Evolutionary conservation across 169 alveolate genomes (phyloP), one percentile per base, ranked within the genome.

Genomic region (Plasmodium blacklocki): DNA sequence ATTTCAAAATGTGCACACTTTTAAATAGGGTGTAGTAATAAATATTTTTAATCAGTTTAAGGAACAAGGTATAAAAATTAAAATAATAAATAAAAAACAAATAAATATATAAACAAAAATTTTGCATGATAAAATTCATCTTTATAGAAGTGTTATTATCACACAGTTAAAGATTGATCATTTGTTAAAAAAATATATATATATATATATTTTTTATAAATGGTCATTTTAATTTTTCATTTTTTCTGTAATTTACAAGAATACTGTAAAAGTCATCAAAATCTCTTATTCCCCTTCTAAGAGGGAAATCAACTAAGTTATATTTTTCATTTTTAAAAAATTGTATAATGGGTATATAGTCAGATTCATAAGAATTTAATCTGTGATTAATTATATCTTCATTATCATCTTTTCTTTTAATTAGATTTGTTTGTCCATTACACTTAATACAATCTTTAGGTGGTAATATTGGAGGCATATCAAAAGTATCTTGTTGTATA

Each of bases 401-500:
- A 52, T 19, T 66, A n/a, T 78, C 89, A 49, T 78, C 89, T 50
- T 70, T 66, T 70, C 89, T 78, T 45, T 39, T 78, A 3, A 26
- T 58, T 59, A 78, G 19, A 19, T 23, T 29, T 52, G 89, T 71
- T 8, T 78, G 50, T 3, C 89, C 89, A n/a, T 66, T 78, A 66
- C 89, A 78, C 2, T 8, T 47, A 3, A 64, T 56, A 43, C 89
- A 78, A 2, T 63, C 58, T 21, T n/a, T 52, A 14, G 89, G 58
- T 8, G 89, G 89, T 19, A 63, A 47, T 29, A 78, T 45, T 19
- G 89, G 89, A 45, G 70, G 89, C 89, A 78, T 78, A 66, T 64
- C 75, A 78, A 49, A 78, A 2, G 32, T 2, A 3, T 49, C 26
- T 12, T 64, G 72, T 50, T 26, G 50, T 5, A 78, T 78, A 78